Evolutionary conservation across 2,329 filamentous ascomycete genomes (phyloP), one percentile per base, ranked within the genome.

Genomic region (Ceratocystis colombiana): DNA sequence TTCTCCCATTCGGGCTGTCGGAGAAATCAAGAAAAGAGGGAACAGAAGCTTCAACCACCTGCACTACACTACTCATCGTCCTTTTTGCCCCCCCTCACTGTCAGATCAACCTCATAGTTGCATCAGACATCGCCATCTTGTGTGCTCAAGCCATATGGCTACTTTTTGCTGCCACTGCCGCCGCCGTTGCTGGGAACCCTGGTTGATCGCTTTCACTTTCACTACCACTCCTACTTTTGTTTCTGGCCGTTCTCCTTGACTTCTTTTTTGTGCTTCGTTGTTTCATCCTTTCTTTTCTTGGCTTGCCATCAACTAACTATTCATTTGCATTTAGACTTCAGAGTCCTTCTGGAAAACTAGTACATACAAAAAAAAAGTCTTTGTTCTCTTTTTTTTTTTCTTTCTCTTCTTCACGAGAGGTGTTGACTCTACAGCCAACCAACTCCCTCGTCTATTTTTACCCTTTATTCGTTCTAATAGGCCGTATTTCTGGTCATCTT

Each of bases 11-110:
- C 37, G 20, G n/a, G 22, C 30, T 48, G n/a, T 28, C 59, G 15
- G 33, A 10, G n/a, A 41, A 62, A 46, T 62, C 37, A 30, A 15
- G 22, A 46, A 41, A 22, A 50, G 25, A 45, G 22, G 6, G 30
- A 33, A 33, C 30, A 33, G 30, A 63, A 45, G 61, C 28, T 28
- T 20, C 61, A 48, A 28, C 44, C n/a, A 63, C 61, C 61, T 33
- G 17, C 10, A 57, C 53, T 15, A 28, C 53, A 28, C 20, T 17
- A 15, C 53, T 57, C 20, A 15, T 28, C 7, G 5, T 57, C 30
- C n/a, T 57, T 57, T 28, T 28, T 25, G 8, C 50, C 50, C n/a
- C 46, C 6, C 46, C 46, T 50, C 46, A 50, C 20, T n/a, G n/a
- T 10, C 46, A 25, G 46, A 50, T 25, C 46, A 20, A 57, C 25